Conservation (phyloP, 768 basidiomycete species). For the Suillus subluteus region DNA sequence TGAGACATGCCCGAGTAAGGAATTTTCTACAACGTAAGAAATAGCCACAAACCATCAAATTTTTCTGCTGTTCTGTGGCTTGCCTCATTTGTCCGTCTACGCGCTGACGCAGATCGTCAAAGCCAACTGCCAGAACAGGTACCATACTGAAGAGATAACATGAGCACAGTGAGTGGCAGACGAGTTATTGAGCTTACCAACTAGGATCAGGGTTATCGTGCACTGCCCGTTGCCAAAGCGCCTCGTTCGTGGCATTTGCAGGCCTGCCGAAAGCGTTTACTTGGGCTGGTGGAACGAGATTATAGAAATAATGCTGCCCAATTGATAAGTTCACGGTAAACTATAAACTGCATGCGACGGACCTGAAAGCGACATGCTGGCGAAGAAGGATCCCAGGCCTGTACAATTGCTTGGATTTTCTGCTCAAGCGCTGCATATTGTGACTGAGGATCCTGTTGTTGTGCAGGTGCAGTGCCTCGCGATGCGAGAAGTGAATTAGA, state of each 20-base stretch:
- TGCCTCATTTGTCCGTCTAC: conserved; percentile 76
- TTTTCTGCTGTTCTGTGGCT: conserved; percentile 67
- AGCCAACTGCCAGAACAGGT: conserved; percentile 79
- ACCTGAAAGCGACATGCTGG: conserved; percentile 84
- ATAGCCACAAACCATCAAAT: conserved; percentile 50
- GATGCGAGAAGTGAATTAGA: conserved; percentile 44
- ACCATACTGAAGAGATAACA: conserved; percentile 55
- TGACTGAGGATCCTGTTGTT: conserved; percentile 61
- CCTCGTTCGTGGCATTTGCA: conserved; percentile 69
- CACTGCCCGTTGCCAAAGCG: conserved; percentile 76
- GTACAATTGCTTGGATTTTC: conserved; percentile 63
- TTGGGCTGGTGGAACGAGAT: conserved; percentile 72
- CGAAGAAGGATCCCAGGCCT: conserved; percentile 73
- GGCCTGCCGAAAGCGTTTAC: conserved; percentile 73
- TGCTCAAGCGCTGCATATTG: conserved; percentile 59
- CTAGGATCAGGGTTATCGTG: conserved; percentile 82
- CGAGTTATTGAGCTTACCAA: conserved; percentile 50
- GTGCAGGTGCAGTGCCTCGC: conserved; percentile 39
- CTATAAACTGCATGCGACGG: conserved; percentile 20
- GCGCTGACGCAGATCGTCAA: conserved; percentile 78
- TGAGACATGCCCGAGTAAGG: conserved; percentile 25
- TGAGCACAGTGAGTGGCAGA: neutral
- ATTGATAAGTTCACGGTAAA: conserved; percentile 8
- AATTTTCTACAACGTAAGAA: neutral
- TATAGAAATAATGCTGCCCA: conserved; percentile 79